phyloP scores from a whole-genome alignment of 1,284 basidiomycete species.

The Cryptococcus sp. region DNA sequence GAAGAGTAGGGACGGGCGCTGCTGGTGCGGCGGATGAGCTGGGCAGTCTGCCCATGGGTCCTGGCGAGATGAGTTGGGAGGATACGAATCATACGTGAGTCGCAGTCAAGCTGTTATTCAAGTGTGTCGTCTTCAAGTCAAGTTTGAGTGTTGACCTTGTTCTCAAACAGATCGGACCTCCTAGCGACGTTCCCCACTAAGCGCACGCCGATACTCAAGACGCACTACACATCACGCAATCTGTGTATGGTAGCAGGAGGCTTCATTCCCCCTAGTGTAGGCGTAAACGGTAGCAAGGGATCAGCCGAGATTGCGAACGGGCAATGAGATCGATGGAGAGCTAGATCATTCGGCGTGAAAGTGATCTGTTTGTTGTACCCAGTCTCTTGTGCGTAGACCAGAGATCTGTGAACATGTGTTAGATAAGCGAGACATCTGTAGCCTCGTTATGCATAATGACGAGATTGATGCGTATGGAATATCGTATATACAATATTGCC shows the following conservation, averaged over 20 bases:
- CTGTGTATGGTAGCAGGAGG: slow-evolving; percentile 83
- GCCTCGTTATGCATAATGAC: too few relatives aligned
- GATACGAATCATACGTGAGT: slow-evolving; percentile 44
- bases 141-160: slow-evolving; percentile 1
- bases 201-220: slow-evolving; percentile 85
- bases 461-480: too few relatives aligned
- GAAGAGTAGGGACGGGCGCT: slow-evolving; percentile 59
- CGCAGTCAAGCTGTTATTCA: slow-evolving; percentile 51
- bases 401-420: too few relatives aligned
- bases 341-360: not conserved
- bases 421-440: too few relatives aligned
- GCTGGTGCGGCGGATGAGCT: slow-evolving; percentile 20
- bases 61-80: slow-evolving; percentile 36
- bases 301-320: not conserved
- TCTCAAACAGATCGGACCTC: slow-evolving; percentile 69
- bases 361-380: too few relatives aligned
- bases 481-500: not conserved
- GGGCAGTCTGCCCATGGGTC: slow-evolving; percentile 38
- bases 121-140: too few relatives aligned
- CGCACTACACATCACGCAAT: slow-evolving; percentile 93
- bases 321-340: not conserved
- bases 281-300: too few relatives aligned
- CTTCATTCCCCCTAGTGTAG: slow-evolving; percentile 46
- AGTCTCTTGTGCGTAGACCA: too few relatives aligned
- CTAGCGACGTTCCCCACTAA: slow-evolving; percentile 92